Base-by-base conservation (phyloP, 2,329 filamentous ascomycete genomes). In the Neofusicoccum kwambonambiense region DNA sequence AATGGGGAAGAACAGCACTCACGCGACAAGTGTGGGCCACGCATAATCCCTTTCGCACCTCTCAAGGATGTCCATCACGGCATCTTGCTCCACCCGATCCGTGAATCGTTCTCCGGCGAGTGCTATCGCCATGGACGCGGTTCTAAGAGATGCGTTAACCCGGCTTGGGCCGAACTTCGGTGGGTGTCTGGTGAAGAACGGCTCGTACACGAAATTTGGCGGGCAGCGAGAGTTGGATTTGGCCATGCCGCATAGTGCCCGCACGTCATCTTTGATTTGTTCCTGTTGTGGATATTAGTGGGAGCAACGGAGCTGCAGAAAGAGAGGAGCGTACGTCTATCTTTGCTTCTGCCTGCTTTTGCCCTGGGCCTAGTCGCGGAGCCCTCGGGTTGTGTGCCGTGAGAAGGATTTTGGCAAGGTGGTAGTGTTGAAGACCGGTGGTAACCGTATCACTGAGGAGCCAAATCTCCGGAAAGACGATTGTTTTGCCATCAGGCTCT, bases 351-450 rank as follows among this genome's bases (percentile, higher is more conserved):
- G 79, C 79, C 64, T 72, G 75, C 65, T 72, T 75, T 67, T 79
- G 69, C 1, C 56, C 70, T 67, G 50, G 75, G 50, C 84, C 85
- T 1, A 87, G 74, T 47, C 79, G 78, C 0, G 84, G 85, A 2
- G 84, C 76, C 7, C 76, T 81, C 0, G 84, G 85, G 69, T 88
- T 82, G 67, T 86, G 86, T 22, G 83, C 83, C 17, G 81, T 76
- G 1, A 89, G 78, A 37, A 89, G 81, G 5, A 88, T 81, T 45
- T 82, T 79, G 0, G 85, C 84, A 2, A 89, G 78, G 64, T 87
- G 82, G 68, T 86, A 82, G 71, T 89, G 86, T 62, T 87, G 86
- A 15, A 86, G 77, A 0, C 86, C 87, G 8, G 86, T 84, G 4
- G 87, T 85, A 64, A 83, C 82, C 77, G 69, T 87, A 82, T 84